A percentile compares a stretch with the other conserved stretches of the same genome.
Evolutionary conservation across 176 grass and related monocot species (phyloP).

Genomic region (Oryza nivara): DNA sequence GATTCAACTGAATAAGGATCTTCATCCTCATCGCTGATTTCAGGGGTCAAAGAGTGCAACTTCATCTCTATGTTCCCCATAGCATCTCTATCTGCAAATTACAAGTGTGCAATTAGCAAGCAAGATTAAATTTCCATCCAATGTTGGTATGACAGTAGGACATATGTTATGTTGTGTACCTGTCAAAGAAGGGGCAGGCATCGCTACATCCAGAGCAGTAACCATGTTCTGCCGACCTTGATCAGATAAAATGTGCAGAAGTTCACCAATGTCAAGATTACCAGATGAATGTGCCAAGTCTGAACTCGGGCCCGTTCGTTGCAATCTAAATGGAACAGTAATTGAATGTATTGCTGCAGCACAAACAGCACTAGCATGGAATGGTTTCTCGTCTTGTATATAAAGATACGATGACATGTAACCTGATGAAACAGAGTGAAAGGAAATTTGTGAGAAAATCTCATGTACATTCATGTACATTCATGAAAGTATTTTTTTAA

Average conservation of each 20-base stretch:
- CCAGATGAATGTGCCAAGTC: slow-evolving; percentile 51
- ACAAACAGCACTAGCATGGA: slow-evolving; percentile 82
- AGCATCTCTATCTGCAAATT: slow-evolving; percentile 50
- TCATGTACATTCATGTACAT: too few relatives aligned
- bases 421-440: slow-evolving; percentile 50
- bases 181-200: slow-evolving; percentile 79
- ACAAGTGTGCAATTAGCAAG: slow-evolving; percentile 9
- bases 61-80: slow-evolving; percentile 56
- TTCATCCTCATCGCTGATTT: slow-evolving; percentile 65
- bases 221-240: slow-evolving; percentile 84
- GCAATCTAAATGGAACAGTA: slow-evolving; percentile 68
- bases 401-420: slow-evolving; percentile 56
- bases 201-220: slow-evolving; percentile 75
- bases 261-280: slow-evolving; percentile 67
- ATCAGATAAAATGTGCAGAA: slow-evolving; percentile 68
- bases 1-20: slow-evolving; percentile 78
- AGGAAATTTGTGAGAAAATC: neutral
- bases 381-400: slow-evolving; percentile 75
- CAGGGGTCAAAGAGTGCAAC: slow-evolving; percentile 65
- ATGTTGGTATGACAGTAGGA: neutral
- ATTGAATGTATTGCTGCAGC: slow-evolving; percentile 83
- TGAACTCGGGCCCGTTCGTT: slow-evolving; percentile 43
- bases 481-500: neutral
- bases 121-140: slow-evolving; percentile 3
- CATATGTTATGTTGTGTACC: slow-evolving; percentile 42